Evolutionary conservation across 192 early-diverging fungal species (phyloP), one percentile per base, ranked within the genome.

Genomic region (Coemansia sp.): DNA sequence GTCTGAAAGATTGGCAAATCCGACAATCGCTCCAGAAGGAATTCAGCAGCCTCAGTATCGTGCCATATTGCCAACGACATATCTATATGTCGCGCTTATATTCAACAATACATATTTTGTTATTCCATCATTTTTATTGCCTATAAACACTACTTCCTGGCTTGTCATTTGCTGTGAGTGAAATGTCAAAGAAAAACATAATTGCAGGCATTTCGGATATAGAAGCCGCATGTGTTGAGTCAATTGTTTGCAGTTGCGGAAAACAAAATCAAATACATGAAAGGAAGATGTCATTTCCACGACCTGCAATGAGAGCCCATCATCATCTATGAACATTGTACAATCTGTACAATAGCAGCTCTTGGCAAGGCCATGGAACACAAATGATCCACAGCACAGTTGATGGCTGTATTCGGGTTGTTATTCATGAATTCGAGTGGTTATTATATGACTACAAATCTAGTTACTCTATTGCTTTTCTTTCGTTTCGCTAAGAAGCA

Each of bases 401-500:
- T 4, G 32, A 32, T 32, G 32, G 32, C 32, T 32, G 32, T 32
- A 32, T 32, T 32, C 32, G 32, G 32, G 32, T 1, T 32, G 32
- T 32, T 32, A 32, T 32, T 32, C 32, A 32, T 2, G 32, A 2
- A 32, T 4, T 32, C 2, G 1, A 0, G 32, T 32, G 32, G 4
- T 7, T 54, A 10, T 54, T 54, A 54, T 22, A 54, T 26, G 47
- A 8, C 19, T 49, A 12, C 22, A 54, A 22, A 32, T 32, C 32
- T 32, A 32, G 32, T 32, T 32, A 45, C 6, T 39, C 57, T 59
- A 59, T 39, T 59, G 57, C 12, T 59, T 41, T 59, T 18, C n/a
- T 59, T 18, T 37, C 39, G 11, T 13, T 19, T 59, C 57, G 37
- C 13, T 59, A 32, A 59, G 16, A 37, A 81, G 45, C 68, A 88